Percentiles rank a stretch among this genome's conserved stretches.
These are phyloP conservation scores for Talaromyces trachyspermus DNA, from an alignment of 495 filamentous ascomycete genomes.

Conservation along the genomic window DNA sequence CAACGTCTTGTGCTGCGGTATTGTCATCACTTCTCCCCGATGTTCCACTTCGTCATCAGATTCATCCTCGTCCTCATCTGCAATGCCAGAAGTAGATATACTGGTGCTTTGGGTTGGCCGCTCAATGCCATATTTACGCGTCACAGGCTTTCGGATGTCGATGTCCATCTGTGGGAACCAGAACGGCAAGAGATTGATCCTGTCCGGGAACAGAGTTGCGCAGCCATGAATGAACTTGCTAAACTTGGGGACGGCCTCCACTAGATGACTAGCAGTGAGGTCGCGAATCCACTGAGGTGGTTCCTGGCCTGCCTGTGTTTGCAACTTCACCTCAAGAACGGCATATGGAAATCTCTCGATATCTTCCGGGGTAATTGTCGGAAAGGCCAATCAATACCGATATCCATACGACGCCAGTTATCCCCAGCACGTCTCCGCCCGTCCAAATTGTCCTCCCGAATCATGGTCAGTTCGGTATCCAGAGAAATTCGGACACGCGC, in stretches of 20 bases:
- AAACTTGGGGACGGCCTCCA: slow-evolving; percentile 97
- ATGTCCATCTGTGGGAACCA: slow-evolving; percentile 99
- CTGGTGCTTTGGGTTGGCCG: slow-evolving; percentile 65
- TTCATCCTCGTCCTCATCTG: slow-evolving; percentile 58
- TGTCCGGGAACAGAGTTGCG: slow-evolving; percentile 75
- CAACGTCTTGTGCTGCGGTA: background rate
- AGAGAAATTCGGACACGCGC: slow-evolving; percentile 94
- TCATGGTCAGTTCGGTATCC: slow-evolving; percentile 91
- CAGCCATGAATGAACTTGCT: slow-evolving; percentile 98
- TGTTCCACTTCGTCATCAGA: slow-evolving; percentile 44
- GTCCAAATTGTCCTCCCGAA: slow-evolving; percentile 90
- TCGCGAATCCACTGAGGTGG: slow-evolving; percentile 95
- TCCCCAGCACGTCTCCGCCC: slow-evolving; percentile 66
- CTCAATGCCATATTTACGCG: slow-evolving; percentile 81
- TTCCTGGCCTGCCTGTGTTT: slow-evolving; percentile 94
- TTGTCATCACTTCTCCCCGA: slow-evolving; percentile 10
- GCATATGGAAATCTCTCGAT: slow-evolving; percentile 92
- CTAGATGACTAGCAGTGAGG: slow-evolving; percentile 83
- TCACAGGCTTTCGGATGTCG: slow-evolving; percentile 90
- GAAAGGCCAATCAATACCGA: slow-evolving; percentile 94
- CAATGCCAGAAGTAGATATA: slow-evolving; percentile 68
- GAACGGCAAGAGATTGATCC: slow-evolving; percentile 87
- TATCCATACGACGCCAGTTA: slow-evolving; percentile 97
- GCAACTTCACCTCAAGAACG: slow-evolving; percentile 93
- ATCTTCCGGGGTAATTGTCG: slow-evolving; percentile 79